These are phyloP conservation scores for Penicillium herquei DNA, from an alignment of 495 filamentous ascomycete species.

Conservation along the genomic window DNA sequence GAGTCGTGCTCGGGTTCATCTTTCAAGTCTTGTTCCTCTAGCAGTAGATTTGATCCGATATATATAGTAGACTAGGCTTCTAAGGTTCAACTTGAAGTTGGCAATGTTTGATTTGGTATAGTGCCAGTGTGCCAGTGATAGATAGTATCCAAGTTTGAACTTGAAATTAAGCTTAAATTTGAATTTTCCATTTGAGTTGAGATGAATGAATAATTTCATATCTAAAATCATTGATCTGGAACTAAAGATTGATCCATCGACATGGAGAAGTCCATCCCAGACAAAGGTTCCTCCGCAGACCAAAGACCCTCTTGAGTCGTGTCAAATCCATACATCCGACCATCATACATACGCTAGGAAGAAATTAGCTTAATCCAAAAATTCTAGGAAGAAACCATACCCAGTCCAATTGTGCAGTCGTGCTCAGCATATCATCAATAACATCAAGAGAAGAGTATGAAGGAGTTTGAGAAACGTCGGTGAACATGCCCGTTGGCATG, in stretches of 20 bases:
- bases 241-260: background rate
- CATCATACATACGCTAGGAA: constrained; percentile 24
- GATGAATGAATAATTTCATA: too few species aligned
- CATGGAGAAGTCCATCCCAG: constrained; percentile 9
- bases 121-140: too few species aligned
- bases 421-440: constrained; percentile 54
- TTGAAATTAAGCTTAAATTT: too few species aligned
- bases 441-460: constrained; percentile 42
- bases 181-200: too few species aligned
- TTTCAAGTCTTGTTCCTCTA: too few species aligned
- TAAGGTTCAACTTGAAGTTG: background rate
- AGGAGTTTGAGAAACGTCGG: constrained; percentile 1
- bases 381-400: constrained; percentile 35
- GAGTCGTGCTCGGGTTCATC: too few species aligned
- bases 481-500: constrained; percentile 1
- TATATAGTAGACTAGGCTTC: too few species aligned
- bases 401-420: constrained; percentile 67
- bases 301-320: constrained; percentile 18
- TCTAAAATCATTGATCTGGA: background rate
- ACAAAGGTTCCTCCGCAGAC: constrained; percentile 2
- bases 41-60: too few species aligned
- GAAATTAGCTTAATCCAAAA: constrained; percentile 1
- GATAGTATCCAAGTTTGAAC: too few species aligned
- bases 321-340: constrained; percentile 15
- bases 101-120: too few species aligned